phyloP scores from a whole-genome alignment of 257 asterid genomes.

The Craterostigma plantagineum region DNA sequence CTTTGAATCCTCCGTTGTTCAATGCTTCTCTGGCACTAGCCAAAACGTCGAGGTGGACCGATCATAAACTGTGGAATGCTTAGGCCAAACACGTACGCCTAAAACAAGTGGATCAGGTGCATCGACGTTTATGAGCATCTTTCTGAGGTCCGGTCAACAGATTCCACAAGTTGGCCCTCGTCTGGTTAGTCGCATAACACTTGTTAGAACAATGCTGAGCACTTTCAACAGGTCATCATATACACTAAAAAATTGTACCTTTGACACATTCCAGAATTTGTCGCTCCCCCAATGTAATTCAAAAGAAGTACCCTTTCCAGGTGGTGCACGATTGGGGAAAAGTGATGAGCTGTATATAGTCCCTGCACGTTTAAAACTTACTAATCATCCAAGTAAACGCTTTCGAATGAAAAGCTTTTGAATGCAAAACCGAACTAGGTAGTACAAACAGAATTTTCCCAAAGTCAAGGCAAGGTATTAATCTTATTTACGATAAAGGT shows the following conservation, averaged over 20 bases:
- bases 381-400: too few relatives aligned
- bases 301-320: slow-evolving; percentile 77
- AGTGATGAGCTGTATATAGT: slow-evolving; percentile 94
- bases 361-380: slow-evolving; percentile 36
- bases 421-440: slow-evolving; percentile 2
- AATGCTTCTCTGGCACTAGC: slow-evolving; percentile 48
- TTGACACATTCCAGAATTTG: slow-evolving; percentile 64
- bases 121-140: slow-evolving; percentile 56
- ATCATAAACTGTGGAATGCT: slow-evolving; percentile 91
- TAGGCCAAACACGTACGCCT: slow-evolving; percentile 79
- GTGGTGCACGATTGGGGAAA: slow-evolving; percentile 92
- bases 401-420: slow-evolving; percentile 2
- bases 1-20: slow-evolving; percentile 34
- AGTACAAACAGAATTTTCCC: too few relatives aligned
- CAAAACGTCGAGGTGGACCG: slow-evolving; percentile 70
- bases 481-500: neutral
- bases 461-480: too few relatives aligned
- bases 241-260: slow-evolving; percentile 24
- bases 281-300: slow-evolving; percentile 94
- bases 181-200: slow-evolving; percentile 20
- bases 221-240: too few relatives aligned
- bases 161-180: slow-evolving; percentile 72
- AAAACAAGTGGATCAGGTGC: slow-evolving; percentile 55
- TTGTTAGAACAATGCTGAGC: neutral
- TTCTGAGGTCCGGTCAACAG: slow-evolving; percentile 92